phyloP scores from a whole-genome alignment of 208 protist species.

The Crithidia brevicula region DNA sequence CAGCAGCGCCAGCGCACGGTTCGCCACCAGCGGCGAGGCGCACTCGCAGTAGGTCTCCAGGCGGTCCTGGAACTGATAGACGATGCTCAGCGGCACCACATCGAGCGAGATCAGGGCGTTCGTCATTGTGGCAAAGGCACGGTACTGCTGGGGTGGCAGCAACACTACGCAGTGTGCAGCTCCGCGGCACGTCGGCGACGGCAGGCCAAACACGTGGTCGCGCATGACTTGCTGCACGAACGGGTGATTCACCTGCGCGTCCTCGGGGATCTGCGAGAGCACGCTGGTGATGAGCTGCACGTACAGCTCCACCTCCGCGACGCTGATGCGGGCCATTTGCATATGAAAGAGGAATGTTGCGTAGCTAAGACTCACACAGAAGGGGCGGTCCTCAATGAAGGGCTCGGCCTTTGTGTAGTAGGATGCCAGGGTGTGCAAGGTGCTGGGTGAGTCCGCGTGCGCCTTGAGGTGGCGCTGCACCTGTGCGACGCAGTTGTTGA shows the following conservation, averaged over 20 bases:
- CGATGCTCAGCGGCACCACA: conserved; percentile 66
- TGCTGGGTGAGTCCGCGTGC: conserved; percentile 70
- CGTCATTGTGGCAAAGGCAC: conserved; percentile 74
- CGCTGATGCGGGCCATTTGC: conserved; percentile 88
- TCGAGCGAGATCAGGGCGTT: conserved; percentile 61
- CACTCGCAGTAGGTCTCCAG: conserved; percentile 73
- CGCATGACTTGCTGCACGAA: conserved; percentile 87
- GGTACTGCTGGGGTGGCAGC: conserved; percentile 82
- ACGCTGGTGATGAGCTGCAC: conserved; percentile 77
- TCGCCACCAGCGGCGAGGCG: conserved; percentile 75
- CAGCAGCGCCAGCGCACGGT: conserved; percentile 80
- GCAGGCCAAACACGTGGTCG: conserved; percentile 86
- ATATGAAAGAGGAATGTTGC: conserved; percentile 91
- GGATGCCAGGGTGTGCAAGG: conserved; percentile 82
- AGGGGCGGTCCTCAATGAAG: conserved; percentile 76
- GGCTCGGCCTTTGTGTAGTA: conserved; percentile 86
- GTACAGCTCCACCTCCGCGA: conserved; percentile 84
- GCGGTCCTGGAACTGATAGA: conserved; percentile 88
- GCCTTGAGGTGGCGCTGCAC: conserved; percentile 85
- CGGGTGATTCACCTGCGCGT: conserved; percentile 67
- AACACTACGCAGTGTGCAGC: conserved; percentile 84
- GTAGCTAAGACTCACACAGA: conserved; percentile 90
- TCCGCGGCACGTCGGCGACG: conserved; percentile 72
- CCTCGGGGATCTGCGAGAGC: conserved; percentile 68
- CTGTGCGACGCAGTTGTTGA: conserved; percentile 80